A percentile compares a stretch with the other conserved stretches of the same genome.
Conservation (phyloP, 441 rosid genomes). For the Dalechampia spathulata region DNA sequence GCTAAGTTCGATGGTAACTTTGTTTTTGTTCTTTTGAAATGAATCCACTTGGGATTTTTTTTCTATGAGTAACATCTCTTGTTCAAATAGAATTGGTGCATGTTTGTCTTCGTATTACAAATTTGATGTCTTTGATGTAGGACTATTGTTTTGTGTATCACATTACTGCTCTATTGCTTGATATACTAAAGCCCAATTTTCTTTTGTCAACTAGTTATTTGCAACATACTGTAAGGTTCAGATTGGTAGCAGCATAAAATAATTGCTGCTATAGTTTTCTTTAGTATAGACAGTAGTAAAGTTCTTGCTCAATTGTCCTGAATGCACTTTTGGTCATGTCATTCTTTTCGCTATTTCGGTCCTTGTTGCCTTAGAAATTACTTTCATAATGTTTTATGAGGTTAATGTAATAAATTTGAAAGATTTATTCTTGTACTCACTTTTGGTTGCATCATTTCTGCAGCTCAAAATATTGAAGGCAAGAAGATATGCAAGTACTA, state of each 20-base stretch:
- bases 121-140: background rate
- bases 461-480: conserved; percentile 36
- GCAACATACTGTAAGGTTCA: background rate
- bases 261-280: background rate
- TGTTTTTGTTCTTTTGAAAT: background rate
- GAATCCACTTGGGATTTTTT: background rate
- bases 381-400: background rate
- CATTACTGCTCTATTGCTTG: background rate
- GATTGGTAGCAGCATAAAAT: background rate
- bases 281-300: background rate
- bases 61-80: background rate
- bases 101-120: background rate
- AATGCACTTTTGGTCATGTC: background rate
- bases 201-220: background rate
- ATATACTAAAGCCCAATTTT: background rate
- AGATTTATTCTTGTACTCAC: background rate
- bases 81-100: background rate
- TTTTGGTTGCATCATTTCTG: conserved; percentile 7
- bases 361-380: background rate
- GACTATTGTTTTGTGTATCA: background rate
- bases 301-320: background rate
- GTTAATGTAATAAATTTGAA: background rate
- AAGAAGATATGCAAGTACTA: conserved; percentile 41
- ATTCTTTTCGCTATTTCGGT: background rate
- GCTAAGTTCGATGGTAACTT: conserved; percentile 41